Percentiles rank a stretch among this genome's conserved stretches.
phyloP scores from a whole-genome alignment of 306 rosid genomes.

The Potentilla sterilis region DNA sequence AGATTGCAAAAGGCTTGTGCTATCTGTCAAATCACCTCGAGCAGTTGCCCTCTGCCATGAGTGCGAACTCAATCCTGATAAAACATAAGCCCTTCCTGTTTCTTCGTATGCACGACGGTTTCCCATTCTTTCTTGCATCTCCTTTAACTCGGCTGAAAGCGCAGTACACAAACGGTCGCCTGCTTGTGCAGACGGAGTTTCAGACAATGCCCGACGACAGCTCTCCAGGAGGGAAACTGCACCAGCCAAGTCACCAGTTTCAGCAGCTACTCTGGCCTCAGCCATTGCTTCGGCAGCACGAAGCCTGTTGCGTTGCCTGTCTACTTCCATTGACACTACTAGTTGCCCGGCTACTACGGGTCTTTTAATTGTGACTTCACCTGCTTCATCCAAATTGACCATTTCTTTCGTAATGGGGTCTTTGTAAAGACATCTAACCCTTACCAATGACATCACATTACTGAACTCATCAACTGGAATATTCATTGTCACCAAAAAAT shows the following conservation, averaged over 20 bases:
- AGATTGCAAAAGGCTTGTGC: slow-evolving; percentile 59
- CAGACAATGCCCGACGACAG: slow-evolving; percentile 51
- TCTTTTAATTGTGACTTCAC: slow-evolving; percentile 70
- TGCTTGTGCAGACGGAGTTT: slow-evolving; percentile 55
- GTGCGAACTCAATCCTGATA: slow-evolving; percentile 90
- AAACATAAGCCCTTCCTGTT: slow-evolving; percentile 84
- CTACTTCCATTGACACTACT: slow-evolving; percentile 69
- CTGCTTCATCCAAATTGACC: slow-evolving; percentile 39
- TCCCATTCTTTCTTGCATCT: slow-evolving; percentile 94
- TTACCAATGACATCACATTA: slow-evolving; percentile 58
- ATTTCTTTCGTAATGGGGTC: slow-evolving; percentile 70
- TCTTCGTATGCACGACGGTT: slow-evolving; percentile 67
- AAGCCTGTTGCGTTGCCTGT: slow-evolving; percentile 73
- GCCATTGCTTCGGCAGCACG: slow-evolving; percentile 73
- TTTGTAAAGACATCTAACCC: slow-evolving; percentile 50
- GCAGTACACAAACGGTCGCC: slow-evolving; percentile 61
- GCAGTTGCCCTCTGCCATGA: slow-evolving; percentile 96
- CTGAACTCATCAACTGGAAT: slow-evolving; percentile 59
- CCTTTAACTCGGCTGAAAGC: slow-evolving; percentile 75
- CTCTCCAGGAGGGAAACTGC: slow-evolving; percentile 70
- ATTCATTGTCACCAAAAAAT: slow-evolving; percentile 68
- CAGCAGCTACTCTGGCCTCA: slow-evolving; percentile 70
- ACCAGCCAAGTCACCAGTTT: slow-evolving; percentile 56
- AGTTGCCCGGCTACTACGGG: slow-evolving; percentile 47
- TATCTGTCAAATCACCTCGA: slow-evolving; percentile 80